Evolutionary conservation across 2,329 filamentous ascomycete species (phyloP), one percentile per base, ranked within the genome.

Genomic region (Aaosphaeria arxii): DNA sequence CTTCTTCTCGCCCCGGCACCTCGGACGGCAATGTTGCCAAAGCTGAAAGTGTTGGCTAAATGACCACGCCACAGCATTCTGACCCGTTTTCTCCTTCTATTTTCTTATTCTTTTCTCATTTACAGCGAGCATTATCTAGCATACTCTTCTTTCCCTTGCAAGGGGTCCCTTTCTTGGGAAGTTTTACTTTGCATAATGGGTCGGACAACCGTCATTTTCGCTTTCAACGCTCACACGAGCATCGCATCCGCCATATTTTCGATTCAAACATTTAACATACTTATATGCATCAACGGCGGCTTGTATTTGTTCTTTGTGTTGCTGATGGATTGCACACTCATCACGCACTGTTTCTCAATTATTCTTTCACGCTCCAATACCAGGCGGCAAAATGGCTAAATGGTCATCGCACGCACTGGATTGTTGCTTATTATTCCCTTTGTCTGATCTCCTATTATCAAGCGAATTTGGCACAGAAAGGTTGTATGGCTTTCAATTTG

Each of bases 401-500:
- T 24, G 17, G 17, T 24, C 17, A 24, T 24, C 17, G 17, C 17
- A 24, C 17, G 17, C 17, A 2, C 17, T 24, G 17, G 17, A 24
- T 24, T 24, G 17, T 24, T 24, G 17, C 54, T 52, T 49, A 49
- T 46, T 46, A 49, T 48, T 30, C 43, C 46, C 35, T 30, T 49
- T 42, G 48, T 43, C 28, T 54, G 52, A 46, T 39, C 29, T 32
- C 13, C 28, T 42, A 24, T 46, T 38, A 55, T 56, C 73, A 64
- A 71, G 63, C 67, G 65, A 61, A 61, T 65, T 61, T 57, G 56
- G 54, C 52, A 59, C 57, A 56, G 62, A n/a, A 9, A n/a, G 33
- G 9, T 36, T 36, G 33, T 36, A 36, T 36, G 33, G 33, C 33
- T 58, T 64, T 62, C 63, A 55, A 58, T 62, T 63, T 54, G 59